These are phyloP conservation scores for Echites panduratus DNA, from an alignment of 257 asterid species.

Conservation along the genomic window DNA sequence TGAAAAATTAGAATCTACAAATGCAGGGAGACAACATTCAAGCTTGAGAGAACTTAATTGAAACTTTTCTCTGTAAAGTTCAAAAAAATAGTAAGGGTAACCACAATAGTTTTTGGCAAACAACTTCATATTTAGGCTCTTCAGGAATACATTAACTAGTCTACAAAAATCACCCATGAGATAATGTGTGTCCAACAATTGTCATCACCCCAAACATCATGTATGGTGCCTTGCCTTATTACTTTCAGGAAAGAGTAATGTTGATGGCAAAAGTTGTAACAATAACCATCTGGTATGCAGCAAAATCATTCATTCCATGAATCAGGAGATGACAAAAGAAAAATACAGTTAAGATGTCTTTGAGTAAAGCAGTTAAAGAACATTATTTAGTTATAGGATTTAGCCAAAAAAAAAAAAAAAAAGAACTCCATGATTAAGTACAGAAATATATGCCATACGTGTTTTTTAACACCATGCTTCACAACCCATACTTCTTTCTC, in stretches of 20 bases:
- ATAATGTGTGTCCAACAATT: background rate
- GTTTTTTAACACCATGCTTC: conserved; percentile 74
- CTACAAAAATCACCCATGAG: background rate
- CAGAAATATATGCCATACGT: conserved; percentile 33
- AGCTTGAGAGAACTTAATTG: background rate
- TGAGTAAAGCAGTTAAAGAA: background rate
- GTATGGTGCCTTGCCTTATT: background rate
- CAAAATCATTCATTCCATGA: background rate
- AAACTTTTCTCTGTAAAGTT: background rate
- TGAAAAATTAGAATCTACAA: background rate
- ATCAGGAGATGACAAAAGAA: background rate
- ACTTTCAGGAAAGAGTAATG: background rate
- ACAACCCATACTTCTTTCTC: conserved; percentile 97
- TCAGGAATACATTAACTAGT: background rate
- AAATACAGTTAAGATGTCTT: conserved; percentile 1
- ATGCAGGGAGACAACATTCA: background rate
- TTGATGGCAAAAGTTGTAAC: too few relatives aligned
- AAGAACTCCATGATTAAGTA: background rate
- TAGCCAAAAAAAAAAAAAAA: background rate
- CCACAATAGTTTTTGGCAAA: too few relatives aligned
- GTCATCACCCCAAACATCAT: background rate
- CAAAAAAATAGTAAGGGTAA: background rate
- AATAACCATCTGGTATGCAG: background rate
- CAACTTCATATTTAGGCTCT: background rate
- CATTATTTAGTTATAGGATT: background rate